phyloP scores from a whole-genome alignment of 75 land plant species.

The Chamaecyparis obtusa region DNA sequence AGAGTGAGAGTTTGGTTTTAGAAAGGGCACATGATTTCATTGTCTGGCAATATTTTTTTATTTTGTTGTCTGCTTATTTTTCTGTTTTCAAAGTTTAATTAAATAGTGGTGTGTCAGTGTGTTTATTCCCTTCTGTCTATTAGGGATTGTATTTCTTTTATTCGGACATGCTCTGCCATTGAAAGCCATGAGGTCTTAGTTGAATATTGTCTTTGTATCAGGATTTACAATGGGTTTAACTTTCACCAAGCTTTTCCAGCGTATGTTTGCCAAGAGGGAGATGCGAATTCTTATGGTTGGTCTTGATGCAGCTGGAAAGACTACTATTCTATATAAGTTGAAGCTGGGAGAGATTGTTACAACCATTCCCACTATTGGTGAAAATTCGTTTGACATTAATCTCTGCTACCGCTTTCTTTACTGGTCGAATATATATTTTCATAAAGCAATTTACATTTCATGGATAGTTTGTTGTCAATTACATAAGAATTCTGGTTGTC shows the following conservation, averaged over 20 bases:
- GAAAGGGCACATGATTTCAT: neutral
- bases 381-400: conserved; percentile 9
- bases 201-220: neutral
- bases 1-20: neutral
- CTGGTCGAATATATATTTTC: neutral
- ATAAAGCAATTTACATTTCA: neutral
- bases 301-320: conserved; percentile 84
- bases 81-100: neutral
- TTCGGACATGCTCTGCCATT: neutral
- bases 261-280: conserved; percentile 38
- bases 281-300: conserved; percentile 73
- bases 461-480: neutral
- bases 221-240: conserved; percentile 35
- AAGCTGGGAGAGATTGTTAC: conserved; percentile 83
- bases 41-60: neutral
- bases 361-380: conserved; percentile 75
- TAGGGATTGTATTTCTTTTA: neutral
- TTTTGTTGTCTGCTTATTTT: neutral
- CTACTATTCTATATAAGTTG: conserved; percentile 69
- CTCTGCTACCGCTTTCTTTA: neutral
- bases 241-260: conserved; percentile 37
- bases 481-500: neutral
- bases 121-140: neutral
- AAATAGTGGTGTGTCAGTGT: neutral
- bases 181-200: neutral